Evolutionary conservation across 2,329 filamentous ascomycete genomes (phyloP).

Genomic region (Alternaria gansuensis): DNA sequence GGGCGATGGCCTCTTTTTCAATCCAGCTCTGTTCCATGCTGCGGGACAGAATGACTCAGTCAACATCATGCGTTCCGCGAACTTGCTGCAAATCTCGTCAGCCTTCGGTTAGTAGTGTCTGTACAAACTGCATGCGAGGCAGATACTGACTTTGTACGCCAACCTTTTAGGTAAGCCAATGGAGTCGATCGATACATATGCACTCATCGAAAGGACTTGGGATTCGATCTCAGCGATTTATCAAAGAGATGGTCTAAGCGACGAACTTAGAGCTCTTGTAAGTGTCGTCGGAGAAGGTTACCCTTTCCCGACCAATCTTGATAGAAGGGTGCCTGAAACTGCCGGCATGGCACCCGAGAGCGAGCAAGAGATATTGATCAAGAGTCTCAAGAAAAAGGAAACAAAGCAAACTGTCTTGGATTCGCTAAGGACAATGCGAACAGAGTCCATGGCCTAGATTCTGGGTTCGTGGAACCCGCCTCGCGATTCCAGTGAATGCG

Average conservation of each 20-base stretch:
- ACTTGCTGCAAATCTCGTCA: constrained; percentile 68
- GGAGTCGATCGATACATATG: constrained; percentile 66
- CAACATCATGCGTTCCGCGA: constrained; percentile 65
- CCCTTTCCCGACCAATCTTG: constrained; percentile 70
- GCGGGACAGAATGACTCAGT: constrained; percentile 65
- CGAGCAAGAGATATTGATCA: constrained; percentile 63
- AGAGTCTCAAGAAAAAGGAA: constrained; percentile 57
- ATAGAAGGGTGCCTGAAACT: constrained; percentile 63
- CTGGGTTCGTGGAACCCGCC: neutral
- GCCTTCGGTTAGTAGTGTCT: constrained; percentile 59
- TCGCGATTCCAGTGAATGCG: neutral
- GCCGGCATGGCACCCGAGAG: constrained; percentile 68
- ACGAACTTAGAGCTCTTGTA: constrained; percentile 59
- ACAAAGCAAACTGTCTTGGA: constrained; percentile 53
- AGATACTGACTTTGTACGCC: neutral
- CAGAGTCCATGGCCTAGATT: constrained; percentile 39
- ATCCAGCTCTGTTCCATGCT: constrained; percentile 69
- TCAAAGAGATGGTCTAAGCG: constrained; percentile 51
- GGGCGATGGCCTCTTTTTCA: constrained; percentile 71
- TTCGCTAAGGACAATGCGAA: constrained; percentile 53
- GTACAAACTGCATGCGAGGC: no score
- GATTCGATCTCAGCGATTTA: constrained; percentile 50
- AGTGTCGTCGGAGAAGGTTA: constrained; percentile 66
- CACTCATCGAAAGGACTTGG: constrained; percentile 60
- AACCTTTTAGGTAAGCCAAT: constrained; percentile 66